These are phyloP conservation scores for Chenopodium suecicum DNA, from an alignment of 148 eudicot species.

Conservation along the genomic window DNA sequence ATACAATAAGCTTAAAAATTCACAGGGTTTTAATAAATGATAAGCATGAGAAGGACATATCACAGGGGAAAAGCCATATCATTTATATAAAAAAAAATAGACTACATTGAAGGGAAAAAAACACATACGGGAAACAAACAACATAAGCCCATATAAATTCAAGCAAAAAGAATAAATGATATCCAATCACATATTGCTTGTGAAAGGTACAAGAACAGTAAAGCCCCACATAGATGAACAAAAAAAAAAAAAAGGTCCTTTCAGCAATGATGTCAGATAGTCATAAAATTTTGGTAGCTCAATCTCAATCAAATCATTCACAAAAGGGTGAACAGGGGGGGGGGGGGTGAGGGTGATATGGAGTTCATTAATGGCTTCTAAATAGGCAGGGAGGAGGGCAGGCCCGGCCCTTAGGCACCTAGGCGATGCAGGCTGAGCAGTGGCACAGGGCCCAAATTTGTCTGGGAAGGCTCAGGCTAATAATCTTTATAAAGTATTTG, in stretches of 20 bases:
- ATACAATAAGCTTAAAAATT: neutral
- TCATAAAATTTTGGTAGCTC: neutral
- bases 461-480: too few relatives aligned
- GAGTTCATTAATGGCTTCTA: too few relatives aligned
- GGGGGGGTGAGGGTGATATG: too few relatives aligned
- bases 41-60: neutral
- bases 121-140: neutral
- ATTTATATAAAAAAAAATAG: neutral
- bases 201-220: neutral
- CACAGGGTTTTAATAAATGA: neutral
- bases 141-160: neutral
- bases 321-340: neutral
- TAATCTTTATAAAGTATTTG: too few relatives aligned
- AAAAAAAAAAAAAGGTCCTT: neutral
- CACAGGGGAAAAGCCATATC: neutral
- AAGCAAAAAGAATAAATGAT: neutral
- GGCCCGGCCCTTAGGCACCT: too few relatives aligned
- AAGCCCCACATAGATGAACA: neutral
- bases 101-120: neutral
- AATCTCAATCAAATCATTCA: neutral
- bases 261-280: neutral
- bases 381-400: too few relatives aligned
- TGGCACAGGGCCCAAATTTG: too few relatives aligned
- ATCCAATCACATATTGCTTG: neutral
- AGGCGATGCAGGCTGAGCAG: too few relatives aligned